Evolutionary conservation across 176 grass and related monocot genomes (phyloP).

Genomic region (Aechmea fasciata): DNA sequence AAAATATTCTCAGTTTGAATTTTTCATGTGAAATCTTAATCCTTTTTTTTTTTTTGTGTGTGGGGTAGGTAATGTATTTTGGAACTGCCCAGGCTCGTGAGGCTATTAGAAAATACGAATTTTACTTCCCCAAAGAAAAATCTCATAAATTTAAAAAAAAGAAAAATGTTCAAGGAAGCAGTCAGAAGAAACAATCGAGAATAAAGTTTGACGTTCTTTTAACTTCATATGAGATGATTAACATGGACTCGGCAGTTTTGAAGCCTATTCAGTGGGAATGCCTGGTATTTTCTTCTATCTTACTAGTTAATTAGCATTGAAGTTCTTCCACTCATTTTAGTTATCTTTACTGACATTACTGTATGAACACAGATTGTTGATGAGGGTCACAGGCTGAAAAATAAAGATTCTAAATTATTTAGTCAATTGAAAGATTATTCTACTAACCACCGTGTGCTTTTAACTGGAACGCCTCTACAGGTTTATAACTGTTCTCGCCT

Average conservation of each 20-base stretch:
- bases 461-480: slow-evolving; percentile 98
- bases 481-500: slow-evolving; percentile 13
- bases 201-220: slow-evolving; percentile 99
- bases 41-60: slow-evolving; percentile 13
- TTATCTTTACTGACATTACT: neutral
- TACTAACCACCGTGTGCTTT: slow-evolving; percentile 93
- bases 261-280: slow-evolving; percentile 94
- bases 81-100: slow-evolving; percentile 70
- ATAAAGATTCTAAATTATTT: slow-evolving; percentile 98
- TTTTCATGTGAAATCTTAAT: slow-evolving; percentile 10
- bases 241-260: slow-evolving; percentile 86
- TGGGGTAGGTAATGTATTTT: slow-evolving; percentile 86
- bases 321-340: neutral
- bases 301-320: neutral
- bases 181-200: slow-evolving; percentile 63
- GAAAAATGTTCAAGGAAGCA: slow-evolving; percentile 44
- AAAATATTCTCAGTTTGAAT: slow-evolving; percentile 8
- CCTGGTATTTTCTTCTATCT: slow-evolving; percentile 61
- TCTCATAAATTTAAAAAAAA: slow-evolving; percentile 75
- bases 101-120: slow-evolving; percentile 73
- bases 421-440: slow-evolving; percentile 83
- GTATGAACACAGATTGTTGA: slow-evolving; percentile 61
- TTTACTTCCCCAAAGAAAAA: slow-evolving; percentile 82
- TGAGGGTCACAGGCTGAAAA: slow-evolving; percentile 96
- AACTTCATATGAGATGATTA: slow-evolving; percentile 99